Evolutionary conservation across 495 filamentous ascomycete genomes (phyloP).

Genomic region (Penicillium turbatum): DNA sequence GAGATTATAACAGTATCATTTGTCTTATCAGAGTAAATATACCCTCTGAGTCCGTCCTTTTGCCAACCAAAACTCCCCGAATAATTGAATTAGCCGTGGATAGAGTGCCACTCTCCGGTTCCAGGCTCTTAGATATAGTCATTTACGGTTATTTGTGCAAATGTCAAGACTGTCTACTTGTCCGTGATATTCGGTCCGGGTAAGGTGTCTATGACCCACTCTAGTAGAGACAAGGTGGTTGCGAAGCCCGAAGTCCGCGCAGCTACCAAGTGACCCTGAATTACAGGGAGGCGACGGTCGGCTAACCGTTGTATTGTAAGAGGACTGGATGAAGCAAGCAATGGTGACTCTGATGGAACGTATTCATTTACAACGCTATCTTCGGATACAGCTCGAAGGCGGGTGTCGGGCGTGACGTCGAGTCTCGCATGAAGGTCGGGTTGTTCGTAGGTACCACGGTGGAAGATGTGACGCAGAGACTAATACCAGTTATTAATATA

Average conservation of each 20-base stretch:
- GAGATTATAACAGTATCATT: conserved; percentile 89
- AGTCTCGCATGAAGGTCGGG: conserved; percentile 68
- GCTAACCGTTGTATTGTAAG: conserved; percentile 72
- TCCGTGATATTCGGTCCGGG: conserved; percentile 78
- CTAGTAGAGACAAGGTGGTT: conserved; percentile 56
- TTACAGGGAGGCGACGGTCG: conserved; percentile 67
- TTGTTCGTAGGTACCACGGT: conserved; percentile 73
- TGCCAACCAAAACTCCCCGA: conserved; percentile 87
- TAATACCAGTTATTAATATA: conserved; percentile 31
- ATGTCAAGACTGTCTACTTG: conserved; percentile 74
- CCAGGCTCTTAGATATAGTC: conserved; percentile 75
- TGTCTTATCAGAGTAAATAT: conserved; percentile 80
- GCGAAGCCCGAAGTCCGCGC: conserved; percentile 60
- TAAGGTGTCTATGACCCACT: conserved; percentile 81
- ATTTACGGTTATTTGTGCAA: conserved; percentile 82
- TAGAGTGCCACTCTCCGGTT: conserved; percentile 77
- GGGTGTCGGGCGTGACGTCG: conserved; percentile 63
- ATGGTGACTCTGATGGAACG: conserved; percentile 20
- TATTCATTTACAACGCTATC: conserved; percentile 50
- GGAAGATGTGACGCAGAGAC: conserved; percentile 84
- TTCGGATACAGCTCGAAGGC: conserved; percentile 60
- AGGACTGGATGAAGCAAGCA: conserved; percentile 55
- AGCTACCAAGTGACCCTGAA: conserved; percentile 70
- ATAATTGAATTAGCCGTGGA: conserved; percentile 74
- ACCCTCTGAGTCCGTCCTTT: conserved; percentile 80